A percentile compares a stretch with the other conserved stretches of the same genome.
phyloP scores from a whole-genome alignment of 495 filamentous ascomycete species.

The Stereocaulon alpinum region DNA sequence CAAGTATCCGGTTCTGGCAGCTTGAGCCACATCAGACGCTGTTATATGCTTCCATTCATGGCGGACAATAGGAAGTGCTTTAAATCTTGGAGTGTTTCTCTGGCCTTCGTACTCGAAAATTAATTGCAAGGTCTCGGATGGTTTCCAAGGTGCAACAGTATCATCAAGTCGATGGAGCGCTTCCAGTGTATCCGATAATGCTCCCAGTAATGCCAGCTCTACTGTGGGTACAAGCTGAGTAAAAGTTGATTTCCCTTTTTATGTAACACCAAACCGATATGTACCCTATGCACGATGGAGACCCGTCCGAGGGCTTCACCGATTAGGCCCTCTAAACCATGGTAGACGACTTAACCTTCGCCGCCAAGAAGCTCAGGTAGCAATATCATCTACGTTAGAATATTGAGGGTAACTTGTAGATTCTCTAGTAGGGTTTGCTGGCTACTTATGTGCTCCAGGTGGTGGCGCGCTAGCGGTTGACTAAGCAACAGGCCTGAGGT shows the following conservation, averaged over 20 bases:
- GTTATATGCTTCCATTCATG: background rate
- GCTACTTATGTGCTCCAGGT: no score
- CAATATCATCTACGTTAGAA: background rate
- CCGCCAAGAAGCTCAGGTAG: background rate
- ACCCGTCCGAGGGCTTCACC: no score
- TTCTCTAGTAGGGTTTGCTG: no score
- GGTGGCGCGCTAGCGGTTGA: no score
- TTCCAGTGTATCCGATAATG: background rate
- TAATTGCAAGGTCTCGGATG: background rate
- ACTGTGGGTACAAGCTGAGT: background rate
- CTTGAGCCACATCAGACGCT: background rate
- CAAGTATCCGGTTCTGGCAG: background rate
- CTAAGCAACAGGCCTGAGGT: no score
- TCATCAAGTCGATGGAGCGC: background rate
- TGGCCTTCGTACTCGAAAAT: background rate
- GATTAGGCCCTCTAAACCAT: no score
- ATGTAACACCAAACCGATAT: no score
- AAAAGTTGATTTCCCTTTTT: background rate
- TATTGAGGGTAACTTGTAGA: no score
- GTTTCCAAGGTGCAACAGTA: background rate
- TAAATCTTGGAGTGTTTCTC: conserved; percentile 6
- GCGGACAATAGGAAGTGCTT: background rate
- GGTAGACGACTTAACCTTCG: background rate
- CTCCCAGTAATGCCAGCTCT: background rate
- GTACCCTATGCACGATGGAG: no score